Evolutionary conservation across 1,139 yeast species (phyloP).

Genomic region (Lodderomyces elongisporus): DNA sequence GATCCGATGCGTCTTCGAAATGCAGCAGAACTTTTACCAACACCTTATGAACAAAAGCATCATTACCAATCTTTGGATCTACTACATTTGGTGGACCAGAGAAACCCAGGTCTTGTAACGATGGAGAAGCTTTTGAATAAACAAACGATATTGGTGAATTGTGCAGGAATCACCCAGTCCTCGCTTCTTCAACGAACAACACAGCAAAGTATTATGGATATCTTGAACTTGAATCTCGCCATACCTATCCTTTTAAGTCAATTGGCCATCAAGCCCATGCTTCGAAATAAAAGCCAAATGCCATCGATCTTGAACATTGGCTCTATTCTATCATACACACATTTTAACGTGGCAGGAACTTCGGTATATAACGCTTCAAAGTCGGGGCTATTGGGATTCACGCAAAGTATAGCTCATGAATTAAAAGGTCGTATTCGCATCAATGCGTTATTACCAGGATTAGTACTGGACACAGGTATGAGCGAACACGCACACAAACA

Average conservation of each 20-base stretch:
- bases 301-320: constrained; percentile 59
- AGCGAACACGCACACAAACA: too few relatives aligned
- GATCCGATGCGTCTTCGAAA: constrained; percentile 32
- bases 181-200: constrained; percentile 47
- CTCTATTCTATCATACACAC: constrained; percentile 54
- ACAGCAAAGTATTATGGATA: constrained; percentile 35
- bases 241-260: constrained; percentile 62
- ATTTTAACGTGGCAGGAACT: constrained; percentile 53
- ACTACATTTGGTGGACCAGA: constrained; percentile 3
- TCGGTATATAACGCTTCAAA: constrained; percentile 77
- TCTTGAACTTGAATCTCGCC: constrained; percentile 58
- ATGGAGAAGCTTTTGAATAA: constrained; percentile 1
- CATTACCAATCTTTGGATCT: constrained; percentile 50
- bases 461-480: constrained; percentile 73
- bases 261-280: constrained; percentile 18
- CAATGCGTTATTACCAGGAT: constrained; percentile 68
- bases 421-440: constrained; percentile 50
- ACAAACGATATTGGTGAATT: constrained; percentile 54
- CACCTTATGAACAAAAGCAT: constrained; percentile 38
- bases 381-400: constrained; percentile 69
- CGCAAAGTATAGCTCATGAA: constrained; percentile 61
- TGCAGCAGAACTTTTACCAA: constrained; percentile 32
- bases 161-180: constrained; percentile 77
- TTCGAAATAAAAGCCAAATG: constrained; percentile 4
- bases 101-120: background rate